Evolutionary conservation across 768 basidiomycete genomes (phyloP).

Genomic region (Tylopilus cervinicoccineus): DNA sequence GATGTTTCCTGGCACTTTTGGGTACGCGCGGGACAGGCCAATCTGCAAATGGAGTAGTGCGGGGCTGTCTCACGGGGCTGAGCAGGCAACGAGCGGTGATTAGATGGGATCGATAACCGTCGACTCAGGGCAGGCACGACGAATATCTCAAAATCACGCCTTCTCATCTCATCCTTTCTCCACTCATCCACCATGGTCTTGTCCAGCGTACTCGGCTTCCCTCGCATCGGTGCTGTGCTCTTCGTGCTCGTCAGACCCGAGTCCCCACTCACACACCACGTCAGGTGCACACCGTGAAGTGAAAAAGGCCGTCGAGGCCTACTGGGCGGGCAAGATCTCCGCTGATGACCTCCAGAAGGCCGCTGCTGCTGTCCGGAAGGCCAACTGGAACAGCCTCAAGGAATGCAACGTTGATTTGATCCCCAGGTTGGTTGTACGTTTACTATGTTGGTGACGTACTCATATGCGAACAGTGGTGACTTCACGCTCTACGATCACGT

Average conservation of each 20-base stretch:
- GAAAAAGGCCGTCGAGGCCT: constrained; percentile 97
- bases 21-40: too few relatives aligned
- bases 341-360: constrained; percentile 85
- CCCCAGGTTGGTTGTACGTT: constrained; percentile 64
- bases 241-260: not conserved
- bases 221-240: constrained; percentile 60
- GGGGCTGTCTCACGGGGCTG: too few relatives aligned
- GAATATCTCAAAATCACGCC: constrained; percentile 28
- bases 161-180: constrained; percentile 12
- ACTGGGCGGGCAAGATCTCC: constrained; percentile 92
- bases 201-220: constrained; percentile 89
- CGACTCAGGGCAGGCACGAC: constrained; percentile 33
- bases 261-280: constrained; percentile 2
- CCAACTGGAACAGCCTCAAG: constrained; percentile 86
- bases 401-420: constrained; percentile 82
- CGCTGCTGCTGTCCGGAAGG: constrained; percentile 83
- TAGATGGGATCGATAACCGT: constrained; percentile 21
- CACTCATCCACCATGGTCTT: constrained; percentile 52
- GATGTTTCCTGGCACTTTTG: too few relatives aligned
- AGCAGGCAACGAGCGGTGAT: too few relatives aligned
- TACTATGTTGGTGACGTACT: constrained; percentile 5
- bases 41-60: too few relatives aligned
- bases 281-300: constrained; percentile 90
- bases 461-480: constrained; percentile 68
- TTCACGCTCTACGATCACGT: constrained; percentile 99